phyloP scores from a whole-genome alignment of 169 alveolate genomes.

The Eimeria falciformis region DNA sequence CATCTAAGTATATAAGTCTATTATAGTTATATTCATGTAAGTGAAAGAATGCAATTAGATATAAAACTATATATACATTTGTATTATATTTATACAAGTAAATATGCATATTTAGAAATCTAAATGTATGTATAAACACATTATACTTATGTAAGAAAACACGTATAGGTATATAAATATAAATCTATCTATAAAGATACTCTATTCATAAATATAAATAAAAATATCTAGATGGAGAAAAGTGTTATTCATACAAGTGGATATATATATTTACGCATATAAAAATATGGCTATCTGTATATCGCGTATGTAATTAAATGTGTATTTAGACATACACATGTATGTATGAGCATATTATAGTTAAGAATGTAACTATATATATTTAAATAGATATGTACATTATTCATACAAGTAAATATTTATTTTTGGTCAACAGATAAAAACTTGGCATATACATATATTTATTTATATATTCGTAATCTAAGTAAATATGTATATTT shows the following conservation, averaged over 20 bases:
- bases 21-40: no score
- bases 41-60: neutral
- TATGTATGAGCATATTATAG: neutral
- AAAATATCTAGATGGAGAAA: neutral
- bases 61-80: no score
- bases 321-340: neutral
- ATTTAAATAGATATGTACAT: neutral
- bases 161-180: neutral
- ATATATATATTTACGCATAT: neutral
- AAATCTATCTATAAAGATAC: neutral
- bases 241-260: neutral
- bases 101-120: neutral
- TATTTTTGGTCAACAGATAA: neutral
- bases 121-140: neutral
- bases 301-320: no score
- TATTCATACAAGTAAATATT: neutral
- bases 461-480: neutral
- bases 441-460: neutral
- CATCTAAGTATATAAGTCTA: no score
- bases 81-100: neutral
- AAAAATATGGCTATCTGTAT: neutral
- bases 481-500: neutral
- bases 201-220: neutral
- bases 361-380: neutral
- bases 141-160: neutral